Conservation (phyloP, 2,329 filamentous ascomycete genomes). For the Scedosporium apiospermum region DNA sequence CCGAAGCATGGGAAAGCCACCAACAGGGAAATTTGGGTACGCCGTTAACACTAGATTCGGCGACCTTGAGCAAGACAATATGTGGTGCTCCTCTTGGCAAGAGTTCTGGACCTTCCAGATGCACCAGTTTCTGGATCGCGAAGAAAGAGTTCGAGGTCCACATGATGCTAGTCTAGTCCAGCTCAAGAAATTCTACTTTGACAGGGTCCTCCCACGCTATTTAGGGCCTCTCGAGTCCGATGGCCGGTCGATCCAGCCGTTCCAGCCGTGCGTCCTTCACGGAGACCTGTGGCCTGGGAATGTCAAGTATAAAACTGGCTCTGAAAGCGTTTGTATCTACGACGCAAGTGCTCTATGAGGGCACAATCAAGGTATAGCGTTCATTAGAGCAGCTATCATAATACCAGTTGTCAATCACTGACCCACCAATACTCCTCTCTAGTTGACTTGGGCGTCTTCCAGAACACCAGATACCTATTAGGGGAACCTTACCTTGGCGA, state of each 20-base stretch:
- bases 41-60: constrained; percentile 1
- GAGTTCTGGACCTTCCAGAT: constrained; percentile 14
- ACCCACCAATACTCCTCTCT: no score
- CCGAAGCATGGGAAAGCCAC: constrained; percentile 16
- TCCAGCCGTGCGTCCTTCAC: constrained; percentile 16
- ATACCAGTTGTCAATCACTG: not conserved
- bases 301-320: constrained; percentile 11
- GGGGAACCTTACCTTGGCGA: constrained; percentile 15
- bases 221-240: constrained; percentile 14
- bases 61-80: constrained; percentile 13
- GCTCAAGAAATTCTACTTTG: constrained; percentile 11
- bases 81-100: constrained; percentile 15
- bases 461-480: constrained; percentile 16
- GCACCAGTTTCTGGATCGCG: constrained; percentile 12
- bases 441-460: constrained; percentile 17
- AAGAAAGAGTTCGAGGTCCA: constrained; percentile 9
- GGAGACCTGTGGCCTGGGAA: constrained; percentile 17
- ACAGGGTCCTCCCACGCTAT: constrained; percentile 15
- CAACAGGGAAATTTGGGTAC: constrained; percentile 14
- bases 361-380: constrained; percentile 14
- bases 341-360: constrained; percentile 16
- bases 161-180: constrained; percentile 11
- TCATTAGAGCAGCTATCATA: not conserved
- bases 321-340: constrained; percentile 12
- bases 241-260: constrained; percentile 14